Evolutionary conservation across 306 rosid genomes (phyloP).

Genomic region (Herpetospermum pedunculosum): DNA sequence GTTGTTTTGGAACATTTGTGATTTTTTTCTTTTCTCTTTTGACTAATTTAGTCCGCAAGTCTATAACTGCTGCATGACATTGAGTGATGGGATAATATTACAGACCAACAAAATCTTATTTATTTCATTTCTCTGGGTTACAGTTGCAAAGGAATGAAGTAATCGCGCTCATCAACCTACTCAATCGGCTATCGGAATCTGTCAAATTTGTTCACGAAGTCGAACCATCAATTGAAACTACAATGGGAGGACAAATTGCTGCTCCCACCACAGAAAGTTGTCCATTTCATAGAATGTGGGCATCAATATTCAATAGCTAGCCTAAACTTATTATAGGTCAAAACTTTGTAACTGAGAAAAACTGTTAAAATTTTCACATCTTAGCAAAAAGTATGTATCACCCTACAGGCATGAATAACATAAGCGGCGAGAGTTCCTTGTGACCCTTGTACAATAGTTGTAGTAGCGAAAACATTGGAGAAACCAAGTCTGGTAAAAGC

Average conservation of each 20-base stretch:
- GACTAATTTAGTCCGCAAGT: not conserved
- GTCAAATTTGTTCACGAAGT: conserved; percentile 55
- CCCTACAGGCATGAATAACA: not conserved
- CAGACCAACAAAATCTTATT: not conserved
- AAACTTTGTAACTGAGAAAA: not conserved
- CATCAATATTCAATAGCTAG: conserved; percentile 24
- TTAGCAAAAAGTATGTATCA: not conserved
- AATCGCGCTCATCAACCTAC: conserved; percentile 79
- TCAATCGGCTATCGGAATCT: conserved; percentile 82
- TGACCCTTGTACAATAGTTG: not conserved
- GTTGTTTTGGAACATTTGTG: no score
- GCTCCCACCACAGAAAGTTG: conserved; percentile 17
- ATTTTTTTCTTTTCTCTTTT: not conserved
- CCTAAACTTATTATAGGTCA: conserved; percentile 1
- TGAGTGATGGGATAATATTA: not conserved
- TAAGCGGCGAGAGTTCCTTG: not conserved
- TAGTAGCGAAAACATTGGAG: not conserved
- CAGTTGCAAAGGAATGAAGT: conserved; percentile 92
- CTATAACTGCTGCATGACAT: not conserved
- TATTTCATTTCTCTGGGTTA: conserved; percentile 26
- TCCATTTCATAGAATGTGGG: conserved; percentile 38
- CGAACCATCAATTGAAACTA: conserved; percentile 48
- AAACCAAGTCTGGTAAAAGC: not conserved
- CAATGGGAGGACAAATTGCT: conserved; percentile 29
- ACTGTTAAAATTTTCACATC: not conserved